A percentile compares a stretch with the other conserved stretches of the same genome.
phyloP scores from a whole-genome alignment of 805 yeast species.

The Brettanomyces anomalus region DNA sequence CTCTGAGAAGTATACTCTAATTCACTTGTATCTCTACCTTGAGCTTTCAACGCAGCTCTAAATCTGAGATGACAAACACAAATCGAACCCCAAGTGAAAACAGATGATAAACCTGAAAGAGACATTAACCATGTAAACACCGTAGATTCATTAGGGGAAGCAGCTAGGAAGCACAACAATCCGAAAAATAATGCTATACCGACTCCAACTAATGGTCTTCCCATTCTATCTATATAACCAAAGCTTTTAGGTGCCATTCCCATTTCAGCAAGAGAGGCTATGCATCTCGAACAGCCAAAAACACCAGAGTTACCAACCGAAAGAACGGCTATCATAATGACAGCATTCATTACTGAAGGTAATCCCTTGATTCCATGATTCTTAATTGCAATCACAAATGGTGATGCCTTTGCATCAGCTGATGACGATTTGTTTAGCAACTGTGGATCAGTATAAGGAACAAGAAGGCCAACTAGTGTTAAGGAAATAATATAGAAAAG shows the following conservation, averaged over 20 bases:
- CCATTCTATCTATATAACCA: conserved; percentile 64
- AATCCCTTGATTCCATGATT: conserved; percentile 53
- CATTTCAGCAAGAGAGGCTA: conserved; percentile 60
- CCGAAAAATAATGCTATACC: conserved; percentile 43
- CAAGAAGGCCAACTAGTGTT: conserved; percentile 41
- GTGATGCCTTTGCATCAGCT: conserved; percentile 54
- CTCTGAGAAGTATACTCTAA: conserved; percentile 56
- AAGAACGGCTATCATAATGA: conserved; percentile 59
- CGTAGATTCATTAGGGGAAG: conserved; percentile 42
- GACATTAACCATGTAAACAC: conserved; percentile 72
- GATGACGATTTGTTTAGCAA: conserved; percentile 37
- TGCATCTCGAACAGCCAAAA: conserved; percentile 61
- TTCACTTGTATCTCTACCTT: conserved; percentile 64
- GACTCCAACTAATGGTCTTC: conserved; percentile 72
- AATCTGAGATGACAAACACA: conserved; percentile 61
- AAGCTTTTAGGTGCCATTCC: conserved; percentile 56
- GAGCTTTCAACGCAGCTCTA: conserved; percentile 54
- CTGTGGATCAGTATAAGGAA: conserved; percentile 43
- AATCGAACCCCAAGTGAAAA: conserved; percentile 73
- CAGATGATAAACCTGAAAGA: conserved; percentile 65
- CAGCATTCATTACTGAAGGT: conserved; percentile 68
- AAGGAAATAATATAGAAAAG: conserved; percentile 48
- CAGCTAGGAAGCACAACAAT: conserved; percentile 52
- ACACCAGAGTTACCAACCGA: conserved; percentile 74
- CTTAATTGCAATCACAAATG: conserved; percentile 64